Evolutionary conservation across 768 basidiomycete genomes (phyloP), one percentile per base, ranked within the genome.

Genomic region (Lactarius evosmus): DNA sequence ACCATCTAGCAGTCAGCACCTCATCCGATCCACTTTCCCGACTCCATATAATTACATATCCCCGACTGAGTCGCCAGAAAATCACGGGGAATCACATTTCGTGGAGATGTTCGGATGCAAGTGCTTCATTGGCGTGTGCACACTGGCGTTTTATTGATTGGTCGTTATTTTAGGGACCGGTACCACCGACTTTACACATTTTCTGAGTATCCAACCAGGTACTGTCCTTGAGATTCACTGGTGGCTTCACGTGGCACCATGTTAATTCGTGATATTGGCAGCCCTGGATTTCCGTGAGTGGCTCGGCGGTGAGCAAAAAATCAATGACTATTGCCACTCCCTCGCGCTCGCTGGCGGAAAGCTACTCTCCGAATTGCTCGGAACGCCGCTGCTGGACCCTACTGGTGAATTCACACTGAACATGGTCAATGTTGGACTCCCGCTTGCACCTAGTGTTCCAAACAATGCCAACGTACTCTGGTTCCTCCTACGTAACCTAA

Each of bases 291-390:
- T 94, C 75, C 83, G 93, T 32, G 70, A 80, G 62, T 82, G 82
- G 76, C 73, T 93, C 2, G 92, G 93, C 1, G 91, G 93, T 7
- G 92, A 95, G 72, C 73, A 80, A 29, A 79, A 78, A 51, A 94
- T 95, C 63, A 83, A 82, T 67, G 75, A 75, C 8, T 93, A 93
- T 72, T 90, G 85, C 67, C 87, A 86, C 72, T 69, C 77, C 9
- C 78, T 93, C 7, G 93, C 91, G 4, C 63, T 88, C 2, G 72
- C 80, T 50, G 93, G 91, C 8, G 91, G 89, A 0, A 79, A 77
- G 63, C 70, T 72, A 11, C 76, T 93, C 8, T 84, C 86, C 1
- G 76, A 83, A 62, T 73, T 84, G 8, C 77, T 92, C 46, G 84
- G 82, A 1, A 93, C 90, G 0, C 66, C 70, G 2, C 77, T 87